These are phyloP conservation scores for Polytrichum commune DNA, from an alignment of 225 moss, liverwort and hornwort genomes.

Conservation along the genomic window DNA sequence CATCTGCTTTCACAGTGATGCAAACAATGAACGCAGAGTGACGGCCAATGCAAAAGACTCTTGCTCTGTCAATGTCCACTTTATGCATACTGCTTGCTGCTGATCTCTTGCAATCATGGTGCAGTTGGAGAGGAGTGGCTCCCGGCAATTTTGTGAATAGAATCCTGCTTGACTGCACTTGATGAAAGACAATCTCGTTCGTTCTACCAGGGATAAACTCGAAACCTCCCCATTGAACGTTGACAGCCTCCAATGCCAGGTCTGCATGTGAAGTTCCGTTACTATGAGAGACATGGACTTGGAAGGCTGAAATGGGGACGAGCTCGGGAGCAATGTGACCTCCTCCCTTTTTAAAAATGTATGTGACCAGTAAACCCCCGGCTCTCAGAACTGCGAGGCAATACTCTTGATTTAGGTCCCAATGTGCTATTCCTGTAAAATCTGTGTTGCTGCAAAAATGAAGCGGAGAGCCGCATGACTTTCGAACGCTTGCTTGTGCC, in stretches of 20 bases:
- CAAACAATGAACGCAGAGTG: slow-evolving; percentile 31
- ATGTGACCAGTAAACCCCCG: slow-evolving; percentile 29
- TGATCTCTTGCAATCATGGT: neutral
- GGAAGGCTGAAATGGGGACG: slow-evolving; percentile 24
- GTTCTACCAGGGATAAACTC: slow-evolving; percentile 34
- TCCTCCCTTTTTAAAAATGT: slow-evolving; percentile 20
- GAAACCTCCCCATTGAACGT: slow-evolving; percentile 38
- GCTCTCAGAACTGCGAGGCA: slow-evolving; percentile 28
- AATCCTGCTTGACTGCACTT: slow-evolving; percentile 34
- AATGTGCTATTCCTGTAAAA: slow-evolving; percentile 31
- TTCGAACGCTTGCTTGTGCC: neutral
- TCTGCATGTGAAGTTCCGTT: slow-evolving; percentile 3
- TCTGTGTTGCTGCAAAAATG: neutral
- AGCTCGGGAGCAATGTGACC: slow-evolving; percentile 22
- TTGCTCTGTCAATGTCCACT: slow-evolving; percentile 11
- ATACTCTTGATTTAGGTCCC: slow-evolving; percentile 36
- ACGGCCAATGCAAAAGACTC: slow-evolving; percentile 36
- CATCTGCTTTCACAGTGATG: slow-evolving; percentile 32
- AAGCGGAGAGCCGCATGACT: slow-evolving; percentile 7
- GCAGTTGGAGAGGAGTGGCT: slow-evolving; percentile 3
- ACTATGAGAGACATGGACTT: slow-evolving; percentile 25
- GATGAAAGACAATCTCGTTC: slow-evolving; percentile 36
- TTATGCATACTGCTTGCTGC: neutral
- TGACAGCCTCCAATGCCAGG: slow-evolving; percentile 11
- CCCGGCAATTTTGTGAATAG: slow-evolving; percentile 30